Percentiles rank a stretch among this genome's conserved stretches.
Conservation (phyloP, 331 rosid genomes). For the Quercus phellos region DNA sequence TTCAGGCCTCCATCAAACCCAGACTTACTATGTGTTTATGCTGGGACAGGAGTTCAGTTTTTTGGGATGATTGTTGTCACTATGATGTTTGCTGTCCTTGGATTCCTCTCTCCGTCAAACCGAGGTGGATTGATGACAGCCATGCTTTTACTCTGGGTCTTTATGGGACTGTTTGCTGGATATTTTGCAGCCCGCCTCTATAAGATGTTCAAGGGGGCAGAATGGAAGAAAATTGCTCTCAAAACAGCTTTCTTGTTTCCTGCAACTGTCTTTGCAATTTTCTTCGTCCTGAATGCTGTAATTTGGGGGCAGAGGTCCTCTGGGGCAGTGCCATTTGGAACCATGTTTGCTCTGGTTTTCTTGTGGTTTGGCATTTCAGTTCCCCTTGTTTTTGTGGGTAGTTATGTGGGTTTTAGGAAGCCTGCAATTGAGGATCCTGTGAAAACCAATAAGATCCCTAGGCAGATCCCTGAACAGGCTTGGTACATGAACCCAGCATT, state of each 20-base stretch:
- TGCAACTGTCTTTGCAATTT: conserved; percentile 54
- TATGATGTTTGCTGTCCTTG: conserved; percentile 89
- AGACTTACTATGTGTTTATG: conserved; percentile 78
- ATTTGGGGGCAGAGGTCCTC: conserved; percentile 94
- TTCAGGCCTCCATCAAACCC: conserved; percentile 80
- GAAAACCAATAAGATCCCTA: conserved; percentile 76
- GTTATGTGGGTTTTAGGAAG: conserved; percentile 67
- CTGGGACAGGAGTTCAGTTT: conserved; percentile 94
- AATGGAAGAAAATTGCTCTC: conserved; percentile 72
- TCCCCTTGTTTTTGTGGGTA: conserved; percentile 75
- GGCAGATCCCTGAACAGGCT: conserved; percentile 92
- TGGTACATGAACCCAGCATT: conserved; percentile 83
- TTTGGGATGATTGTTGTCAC: conserved; percentile 93
- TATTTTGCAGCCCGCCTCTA: conserved; percentile 68
- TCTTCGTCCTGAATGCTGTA: conserved; percentile 82
- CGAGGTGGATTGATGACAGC: conserved; percentile 96
- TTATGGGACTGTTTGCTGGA: conserved; percentile 87
- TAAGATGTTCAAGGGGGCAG: conserved; percentile 75
- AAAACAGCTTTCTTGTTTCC: conserved; percentile 80
- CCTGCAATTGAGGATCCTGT: conserved; percentile 69
- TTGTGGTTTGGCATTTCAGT: conserved; percentile 96
- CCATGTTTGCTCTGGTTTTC: conserved; percentile 94
- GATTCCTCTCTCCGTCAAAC: conserved; percentile 90
- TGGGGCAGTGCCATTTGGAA: conserved; percentile 98
- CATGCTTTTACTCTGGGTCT: conserved; percentile 93